Evolutionary conservation across 768 basidiomycete genomes (phyloP).

Genomic region (Gloeopeniophorella convolvens): DNA sequence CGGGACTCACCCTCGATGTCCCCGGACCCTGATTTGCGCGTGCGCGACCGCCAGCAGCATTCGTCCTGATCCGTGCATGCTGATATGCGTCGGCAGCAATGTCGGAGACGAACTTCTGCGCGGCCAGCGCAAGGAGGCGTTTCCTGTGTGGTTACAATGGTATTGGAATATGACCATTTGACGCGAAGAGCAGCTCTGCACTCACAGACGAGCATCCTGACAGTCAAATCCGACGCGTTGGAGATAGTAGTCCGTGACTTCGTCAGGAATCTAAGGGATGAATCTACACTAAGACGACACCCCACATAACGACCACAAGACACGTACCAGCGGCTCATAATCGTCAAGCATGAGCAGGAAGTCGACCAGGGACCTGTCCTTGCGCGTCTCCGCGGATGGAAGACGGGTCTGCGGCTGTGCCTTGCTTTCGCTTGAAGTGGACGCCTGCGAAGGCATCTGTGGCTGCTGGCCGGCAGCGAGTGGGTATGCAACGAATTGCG

Average conservation of each 20-base stretch:
- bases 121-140: slow-evolving; percentile 88
- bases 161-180: slow-evolving; percentile 4
- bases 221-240: slow-evolving; percentile 95
- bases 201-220: slow-evolving; percentile 86
- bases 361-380: slow-evolving; percentile 86
- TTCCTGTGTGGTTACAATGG: slow-evolving; percentile 47
- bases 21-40: slow-evolving; percentile 58
- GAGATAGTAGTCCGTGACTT: slow-evolving; percentile 96
- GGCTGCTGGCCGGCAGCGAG: slow-evolving; percentile 20
- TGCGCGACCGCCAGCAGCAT: slow-evolving; percentile 68
- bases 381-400: slow-evolving; percentile 73
- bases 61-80: slow-evolving; percentile 92
- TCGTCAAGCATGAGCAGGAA: slow-evolving; percentile 96
- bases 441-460: slow-evolving; percentile 20
- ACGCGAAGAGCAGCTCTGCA: slow-evolving; percentile 5
- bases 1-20: slow-evolving; percentile 50
- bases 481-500: slow-evolving; percentile 20
- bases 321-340: slow-evolving; percentile 84
- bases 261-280: slow-evolving; percentile 77
- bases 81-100: slow-evolving; percentile 96
- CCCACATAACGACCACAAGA: neutral
- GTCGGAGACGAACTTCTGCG: slow-evolving; percentile 97
- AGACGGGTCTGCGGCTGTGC: slow-evolving; percentile 50
- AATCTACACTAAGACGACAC: neutral
- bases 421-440: slow-evolving; percentile 9